Evolutionary conservation across 2,329 filamentous ascomycete genomes (phyloP), one percentile per base, ranked within the genome.

Genomic region (Cladophialophora bantiana): DNA sequence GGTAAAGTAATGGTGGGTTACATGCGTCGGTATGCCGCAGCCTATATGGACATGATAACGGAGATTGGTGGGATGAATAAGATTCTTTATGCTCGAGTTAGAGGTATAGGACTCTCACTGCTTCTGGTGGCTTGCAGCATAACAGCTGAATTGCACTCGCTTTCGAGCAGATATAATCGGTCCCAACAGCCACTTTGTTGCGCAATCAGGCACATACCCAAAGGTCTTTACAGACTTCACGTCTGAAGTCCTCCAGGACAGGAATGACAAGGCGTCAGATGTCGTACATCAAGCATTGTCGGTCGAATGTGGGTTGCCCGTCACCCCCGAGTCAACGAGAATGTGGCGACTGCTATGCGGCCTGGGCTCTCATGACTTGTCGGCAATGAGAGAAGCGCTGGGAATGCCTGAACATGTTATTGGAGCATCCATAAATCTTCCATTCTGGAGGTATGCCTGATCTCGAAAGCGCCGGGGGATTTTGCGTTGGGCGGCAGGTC

Each of bases 21-120:
- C 63, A 88, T 87, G 80, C 79, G 88, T 20, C 81, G 87, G n/a
- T 88, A 88, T 71, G 86, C 88, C 0, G 76, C 83, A 0, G 80
- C 82, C 0, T 88, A 88, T 68, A 75, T 80, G 0, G 79, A 85
- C 31, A 82, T 84, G 0, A 81, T 89, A 48, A 78, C 82, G 66
- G 87, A 89, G 68, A 77, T 89, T 0, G 82, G 78, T 0, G 76
- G 74, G 0, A 81, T 88, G 36, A 81, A 79, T 0, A 79, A 82
- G 56, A 84, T 90, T 12, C 75, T 81, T 20, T 89, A 89, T 70
- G 87, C 83, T 0, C 78, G 86, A 18, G 65, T 70, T 15, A 45
- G 65, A 65, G 66, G 66, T 68, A 60, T 32, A 20, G 15, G n/a
- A 18, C n/a, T 5, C 42, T 40, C 40, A 15, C 38, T 53, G 18